Percentiles rank a stretch among this genome's conserved stretches.
Evolutionary conservation across 73 alveolate genomes (phyloP).

Genomic region (Uronychia binucleata): DNA sequence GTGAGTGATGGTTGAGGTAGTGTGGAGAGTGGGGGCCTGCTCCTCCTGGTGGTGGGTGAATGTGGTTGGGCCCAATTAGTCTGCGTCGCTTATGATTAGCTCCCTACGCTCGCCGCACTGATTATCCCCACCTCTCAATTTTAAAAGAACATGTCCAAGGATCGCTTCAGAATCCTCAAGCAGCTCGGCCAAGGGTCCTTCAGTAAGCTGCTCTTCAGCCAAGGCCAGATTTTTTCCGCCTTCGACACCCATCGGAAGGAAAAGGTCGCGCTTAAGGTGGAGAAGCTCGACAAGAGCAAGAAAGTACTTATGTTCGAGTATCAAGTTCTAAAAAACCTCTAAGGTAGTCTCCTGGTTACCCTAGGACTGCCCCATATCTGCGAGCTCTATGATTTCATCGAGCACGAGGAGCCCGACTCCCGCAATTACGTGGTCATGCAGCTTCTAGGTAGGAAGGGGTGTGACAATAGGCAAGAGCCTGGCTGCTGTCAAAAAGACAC

Average conservation of each 20-base stretch:
- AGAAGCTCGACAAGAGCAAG: conserved; percentile 73
- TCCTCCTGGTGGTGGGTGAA: too few relatives aligned
- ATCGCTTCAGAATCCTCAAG: conserved; percentile 28
- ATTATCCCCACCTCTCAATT: too few relatives aligned
- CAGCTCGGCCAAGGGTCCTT: conserved; percentile 90
- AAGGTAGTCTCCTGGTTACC: conserved; percentile 6
- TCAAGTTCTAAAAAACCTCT: conserved; percentile 54
- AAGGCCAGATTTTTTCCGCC: conserved; percentile 66
- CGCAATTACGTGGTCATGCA: conserved; percentile 83
- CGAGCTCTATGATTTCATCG: conserved; percentile 69
- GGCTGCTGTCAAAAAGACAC: conserved; percentile 51
- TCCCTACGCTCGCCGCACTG: too few relatives aligned
- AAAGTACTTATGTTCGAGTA: conserved; percentile 64
- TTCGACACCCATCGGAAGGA: conserved; percentile 55
- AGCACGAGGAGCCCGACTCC: conserved; percentile 42
- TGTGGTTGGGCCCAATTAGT: too few relatives aligned
- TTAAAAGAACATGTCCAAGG: too few relatives aligned
- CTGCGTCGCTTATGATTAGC: too few relatives aligned
- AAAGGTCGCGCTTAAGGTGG: conserved; percentile 82
- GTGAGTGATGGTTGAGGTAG: too few relatives aligned
- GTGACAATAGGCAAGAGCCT: conserved; percentile 77
- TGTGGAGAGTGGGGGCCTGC: too few relatives aligned
- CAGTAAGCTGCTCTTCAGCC: conserved; percentile 53
- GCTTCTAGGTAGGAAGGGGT: too few relatives aligned
- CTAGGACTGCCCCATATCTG: conserved; percentile 55